Conservation (phyloP, 139 green algal species). For the Chlorella sp. region DNA sequence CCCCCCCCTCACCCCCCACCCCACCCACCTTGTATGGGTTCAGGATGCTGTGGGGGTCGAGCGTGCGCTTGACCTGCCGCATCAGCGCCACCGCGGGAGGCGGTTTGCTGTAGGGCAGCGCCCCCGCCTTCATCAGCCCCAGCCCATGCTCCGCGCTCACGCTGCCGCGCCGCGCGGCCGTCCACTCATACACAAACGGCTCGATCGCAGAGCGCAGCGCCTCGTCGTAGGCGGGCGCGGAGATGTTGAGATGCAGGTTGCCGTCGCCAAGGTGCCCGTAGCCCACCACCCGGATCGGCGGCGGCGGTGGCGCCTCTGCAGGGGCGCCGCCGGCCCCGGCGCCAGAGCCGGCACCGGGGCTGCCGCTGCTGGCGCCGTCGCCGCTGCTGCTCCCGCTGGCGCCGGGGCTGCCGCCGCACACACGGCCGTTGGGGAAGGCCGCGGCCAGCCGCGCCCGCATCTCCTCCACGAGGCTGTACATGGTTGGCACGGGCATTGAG, state of each 20-base stretch:
- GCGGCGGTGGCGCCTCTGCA: not conserved
- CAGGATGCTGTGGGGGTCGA: slow-evolving; percentile 91
- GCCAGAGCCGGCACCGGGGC: not conserved
- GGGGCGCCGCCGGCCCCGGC: not conserved
- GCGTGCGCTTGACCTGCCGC: slow-evolving; percentile 76
- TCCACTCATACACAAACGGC: slow-evolving; percentile 96
- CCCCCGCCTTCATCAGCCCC: slow-evolving; percentile 88
- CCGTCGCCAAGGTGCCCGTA: slow-evolving; percentile 97
- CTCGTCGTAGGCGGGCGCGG: slow-evolving; percentile 40
- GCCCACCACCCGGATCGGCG: slow-evolving; percentile 66
- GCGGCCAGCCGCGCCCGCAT: slow-evolving; percentile 61
- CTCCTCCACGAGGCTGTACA: slow-evolving; percentile 88
- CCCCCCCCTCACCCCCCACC: no score
- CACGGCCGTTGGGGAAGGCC: slow-evolving; percentile 12
- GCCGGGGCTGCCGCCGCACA: not conserved
- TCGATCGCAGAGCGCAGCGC: slow-evolving; percentile 76
- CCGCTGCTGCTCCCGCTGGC: not conserved
- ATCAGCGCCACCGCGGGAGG: slow-evolving; percentile 79
- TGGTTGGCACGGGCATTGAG: slow-evolving; percentile 33
- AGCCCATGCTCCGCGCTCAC: slow-evolving; percentile 97
- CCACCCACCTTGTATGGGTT: slow-evolving; percentile 96
- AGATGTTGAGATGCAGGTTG: slow-evolving; percentile 98
- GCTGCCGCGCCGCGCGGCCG: slow-evolving; percentile 64
- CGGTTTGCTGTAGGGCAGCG: slow-evolving; percentile 81
- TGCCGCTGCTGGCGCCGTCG: not conserved